Evolutionary conservation across 148 eudicot species (phyloP).

Genomic region (Rhododendron ferrugineum): DNA sequence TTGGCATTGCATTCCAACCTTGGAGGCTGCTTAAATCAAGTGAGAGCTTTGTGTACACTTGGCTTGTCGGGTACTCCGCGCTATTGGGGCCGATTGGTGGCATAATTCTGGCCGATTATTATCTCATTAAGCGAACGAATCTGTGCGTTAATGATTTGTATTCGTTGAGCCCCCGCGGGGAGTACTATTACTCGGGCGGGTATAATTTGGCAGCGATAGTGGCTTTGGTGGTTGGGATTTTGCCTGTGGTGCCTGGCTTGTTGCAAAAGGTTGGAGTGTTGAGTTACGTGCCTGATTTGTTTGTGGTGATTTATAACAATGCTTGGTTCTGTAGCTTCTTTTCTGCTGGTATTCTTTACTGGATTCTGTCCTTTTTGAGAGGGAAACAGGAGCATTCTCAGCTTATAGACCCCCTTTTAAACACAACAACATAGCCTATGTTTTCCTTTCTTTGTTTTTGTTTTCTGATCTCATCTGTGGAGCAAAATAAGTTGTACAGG

Average conservation of each 20-base stretch:
- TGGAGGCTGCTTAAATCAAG: constrained; percentile 90
- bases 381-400: constrained; percentile 22
- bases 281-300: constrained; percentile 33
- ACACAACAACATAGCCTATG: constrained; percentile 16
- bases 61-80: constrained; percentile 95
- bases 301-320: constrained; percentile 59
- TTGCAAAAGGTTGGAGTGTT: constrained; percentile 56
- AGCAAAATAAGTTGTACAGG: neutral
- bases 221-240: constrained; percentile 57
- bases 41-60: constrained; percentile 92
- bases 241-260: constrained; percentile 87
- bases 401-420: constrained; percentile 43
- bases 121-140: constrained; percentile 43
- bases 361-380: constrained; percentile 37
- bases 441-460: neutral
- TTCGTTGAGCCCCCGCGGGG: constrained; percentile 45
- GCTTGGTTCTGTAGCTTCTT: constrained; percentile 96
- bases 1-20: constrained; percentile 85
- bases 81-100: constrained; percentile 90
- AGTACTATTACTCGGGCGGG: constrained; percentile 67
- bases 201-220: constrained; percentile 69
- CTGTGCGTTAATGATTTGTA: constrained; percentile 55
- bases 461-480: neutral
- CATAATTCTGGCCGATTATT: constrained; percentile 74
- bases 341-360: constrained; percentile 59